Base-by-base conservation (phyloP, 805 yeast genomes). In the Kockiozyma suomiensis region DNA sequence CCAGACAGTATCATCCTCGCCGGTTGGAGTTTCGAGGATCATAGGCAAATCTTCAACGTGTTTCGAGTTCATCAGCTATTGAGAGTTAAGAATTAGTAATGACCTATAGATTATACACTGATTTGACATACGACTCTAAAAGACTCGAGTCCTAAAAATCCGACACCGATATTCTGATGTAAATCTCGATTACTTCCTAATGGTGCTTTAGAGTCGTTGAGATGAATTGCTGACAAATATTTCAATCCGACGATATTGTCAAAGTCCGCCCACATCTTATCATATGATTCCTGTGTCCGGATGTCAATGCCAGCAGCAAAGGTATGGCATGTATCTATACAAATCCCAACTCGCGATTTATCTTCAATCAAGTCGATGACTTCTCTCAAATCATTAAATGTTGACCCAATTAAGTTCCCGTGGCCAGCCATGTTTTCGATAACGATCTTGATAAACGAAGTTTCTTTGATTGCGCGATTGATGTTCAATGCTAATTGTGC, bases 391-490 rank as follows among this genome's bases (percentile, higher is more conserved):
- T 94, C 98, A 65, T 87, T 84, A 30, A 93, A 75, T 43, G 82
- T 78, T 2, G 93, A 86, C 0, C 98, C 99, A 43, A 94, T 87
- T 61, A 93, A 80, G 63, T 88, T 87, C 2, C 97, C 97, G 68
- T 90, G 96, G 8, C 99, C 99, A 1, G 99, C 97, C 99, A 94
- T 94, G 70, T 93, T 94, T 70, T 94, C 99, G 60, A 94, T 79
- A 12, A 94, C 96, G 46, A 94, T 85, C 69, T 87, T 92, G 33
- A 94, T 98, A 70, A 84, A 86, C 5, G 75, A 68, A 0, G 99
- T 94, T 58, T 83, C 84, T 26, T 74, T 74, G 50, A 88, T 86
- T 4, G 96, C 97, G 49, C 75, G 79, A 72, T 94, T 93, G 64
- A 94, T 85, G 66, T 87, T 87, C 25, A 79, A 78, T 0, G 98